Evolutionary conservation across 1,284 basidiomycete genomes (phyloP).

Genomic region (Irpex rosettiformis): DNA sequence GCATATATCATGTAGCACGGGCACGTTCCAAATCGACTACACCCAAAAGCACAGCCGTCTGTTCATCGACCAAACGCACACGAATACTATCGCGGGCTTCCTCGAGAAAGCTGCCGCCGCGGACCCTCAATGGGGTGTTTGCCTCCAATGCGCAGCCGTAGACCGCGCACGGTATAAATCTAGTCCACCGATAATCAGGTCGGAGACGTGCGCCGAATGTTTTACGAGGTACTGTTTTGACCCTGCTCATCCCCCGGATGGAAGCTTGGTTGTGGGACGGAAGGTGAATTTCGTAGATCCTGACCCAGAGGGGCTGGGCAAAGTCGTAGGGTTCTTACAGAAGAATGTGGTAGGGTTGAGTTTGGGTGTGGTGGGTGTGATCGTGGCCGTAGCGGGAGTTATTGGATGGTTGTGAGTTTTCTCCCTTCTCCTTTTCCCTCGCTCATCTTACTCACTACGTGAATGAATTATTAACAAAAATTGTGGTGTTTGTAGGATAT

Average conservation of each 20-base stretch:
- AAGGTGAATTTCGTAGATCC: slow-evolving; percentile 47
- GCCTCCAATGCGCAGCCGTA: slow-evolving; percentile 51
- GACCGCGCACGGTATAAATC: slow-evolving; percentile 46
- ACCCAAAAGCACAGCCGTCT: slow-evolving; percentile 40
- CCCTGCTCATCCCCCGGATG: slow-evolving; percentile 42
- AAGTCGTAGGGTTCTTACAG: slow-evolving; percentile 36
- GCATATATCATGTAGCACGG: slow-evolving; percentile 32
- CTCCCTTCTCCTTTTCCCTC: no score
- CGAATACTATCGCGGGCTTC: slow-evolving; percentile 54
- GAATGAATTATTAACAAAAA: no score
- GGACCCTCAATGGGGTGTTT: slow-evolving; percentile 51
- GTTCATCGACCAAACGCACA: slow-evolving; percentile 52
- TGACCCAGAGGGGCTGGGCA: slow-evolving; percentile 40
- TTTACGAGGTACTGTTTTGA: slow-evolving; percentile 56
- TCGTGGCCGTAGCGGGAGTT: background rate
- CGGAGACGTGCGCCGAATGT: slow-evolving; percentile 42
- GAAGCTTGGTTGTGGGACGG: slow-evolving; percentile 38
- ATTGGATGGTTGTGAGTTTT: slow-evolving; percentile 11
- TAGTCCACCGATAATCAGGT: slow-evolving; percentile 35
- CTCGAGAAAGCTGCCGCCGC: slow-evolving; percentile 43
- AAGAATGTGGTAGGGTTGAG: slow-evolving; percentile 39
- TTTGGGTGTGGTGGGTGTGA: slow-evolving; percentile 2
- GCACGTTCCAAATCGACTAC: slow-evolving; percentile 50
- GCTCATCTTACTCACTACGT: no score
- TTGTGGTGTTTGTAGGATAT: slow-evolving; percentile 6